A percentile compares a stretch with the other conserved stretches of the same genome.
Conservation (phyloP, 2,329 filamentous ascomycete species). For the Venturia pyrina region DNA sequence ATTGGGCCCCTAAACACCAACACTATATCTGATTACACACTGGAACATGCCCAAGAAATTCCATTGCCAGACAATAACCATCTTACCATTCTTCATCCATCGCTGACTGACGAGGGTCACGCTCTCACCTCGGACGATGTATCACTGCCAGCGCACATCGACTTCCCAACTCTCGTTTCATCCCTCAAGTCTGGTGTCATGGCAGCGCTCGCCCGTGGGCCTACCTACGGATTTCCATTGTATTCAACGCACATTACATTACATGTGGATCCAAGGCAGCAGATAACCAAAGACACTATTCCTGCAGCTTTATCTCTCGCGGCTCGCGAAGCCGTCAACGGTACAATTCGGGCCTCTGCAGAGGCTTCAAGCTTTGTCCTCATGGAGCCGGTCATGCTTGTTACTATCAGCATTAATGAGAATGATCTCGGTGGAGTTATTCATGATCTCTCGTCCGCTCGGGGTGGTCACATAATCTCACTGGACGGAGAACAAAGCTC, state of each 20-base stretch:
- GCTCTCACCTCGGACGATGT: neutral
- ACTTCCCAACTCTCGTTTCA: conserved; percentile 38
- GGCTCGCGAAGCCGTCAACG: conserved; percentile 33
- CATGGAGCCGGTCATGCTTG: conserved; percentile 90
- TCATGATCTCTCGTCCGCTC: conserved; percentile 65
- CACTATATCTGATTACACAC: conserved; percentile 18
- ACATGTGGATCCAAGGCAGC: conserved; percentile 52
- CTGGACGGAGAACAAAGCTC: conserved; percentile 43
- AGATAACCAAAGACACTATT: conserved; percentile 59
- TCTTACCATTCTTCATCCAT: conserved; percentile 46
- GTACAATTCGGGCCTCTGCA: conserved; percentile 55
- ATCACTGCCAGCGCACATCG: conserved; percentile 42
- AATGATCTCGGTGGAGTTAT: conserved; percentile 69
- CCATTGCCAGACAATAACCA: conserved; percentile 59
- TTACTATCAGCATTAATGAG: conserved; percentile 78
- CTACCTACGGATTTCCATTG: conserved; percentile 68
- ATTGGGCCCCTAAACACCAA: conserved; percentile 35
- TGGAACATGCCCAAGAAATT: conserved; percentile 19
- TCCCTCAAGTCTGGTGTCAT: conserved; percentile 67
- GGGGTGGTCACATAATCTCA: conserved; percentile 65
- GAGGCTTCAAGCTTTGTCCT: conserved; percentile 49
- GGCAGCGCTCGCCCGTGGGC: conserved; percentile 76
- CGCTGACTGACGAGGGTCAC: conserved; percentile 22
- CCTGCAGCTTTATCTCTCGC: conserved; percentile 59
- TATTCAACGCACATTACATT: conserved; percentile 65